A percentile compares a stretch with the other conserved stretches of the same genome.
Evolutionary conservation across 2,329 filamentous ascomycete genomes (phyloP).

Genomic region (Ophiostoma piceae): DNA sequence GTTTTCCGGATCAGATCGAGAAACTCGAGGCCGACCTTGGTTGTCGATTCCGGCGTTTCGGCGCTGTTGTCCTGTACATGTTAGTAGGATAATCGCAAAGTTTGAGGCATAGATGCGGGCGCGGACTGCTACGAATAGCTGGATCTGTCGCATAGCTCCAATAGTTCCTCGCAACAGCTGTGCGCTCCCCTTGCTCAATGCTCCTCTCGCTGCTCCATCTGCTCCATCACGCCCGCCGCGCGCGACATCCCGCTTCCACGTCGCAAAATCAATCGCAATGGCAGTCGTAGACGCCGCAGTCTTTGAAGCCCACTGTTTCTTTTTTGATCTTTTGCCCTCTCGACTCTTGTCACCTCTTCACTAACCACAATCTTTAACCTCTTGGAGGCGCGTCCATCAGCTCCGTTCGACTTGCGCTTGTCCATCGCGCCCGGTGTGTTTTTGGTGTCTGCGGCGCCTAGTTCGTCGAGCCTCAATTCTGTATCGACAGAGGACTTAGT

Average conservation of each 20-base stretch:
- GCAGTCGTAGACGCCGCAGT: not conserved
- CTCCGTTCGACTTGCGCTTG: conserved; percentile 30
- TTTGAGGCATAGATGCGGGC: not conserved
- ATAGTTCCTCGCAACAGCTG: not conserved
- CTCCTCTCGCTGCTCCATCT: conserved; percentile 4
- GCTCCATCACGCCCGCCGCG: conserved; percentile 6
- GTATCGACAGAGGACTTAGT: not conserved
- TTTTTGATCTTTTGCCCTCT: not conserved
- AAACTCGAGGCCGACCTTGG: conserved; percentile 65
- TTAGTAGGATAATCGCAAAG: not conserved
- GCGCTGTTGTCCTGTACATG: conserved; percentile 38
- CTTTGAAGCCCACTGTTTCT: not conserved
- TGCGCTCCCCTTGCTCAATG: not conserved
- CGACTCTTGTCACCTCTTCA: not conserved
- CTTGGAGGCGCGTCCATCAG: conserved; percentile 50
- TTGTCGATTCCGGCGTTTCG: conserved; percentile 64
- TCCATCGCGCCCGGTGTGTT: conserved; percentile 23
- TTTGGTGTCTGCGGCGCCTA: not conserved
- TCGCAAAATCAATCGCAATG: not conserved
- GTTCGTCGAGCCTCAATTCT: not conserved
- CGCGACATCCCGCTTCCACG: not conserved
- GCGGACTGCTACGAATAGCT: not conserved
- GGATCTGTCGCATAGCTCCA: not conserved
- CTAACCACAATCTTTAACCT: conserved; percentile 48
- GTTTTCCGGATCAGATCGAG: conserved; percentile 70